Percentiles rank a stretch among this genome's conserved stretches.
phyloP scores from a whole-genome alignment of 495 filamentous ascomycete genomes.

The Mycothermus thermophilus region DNA sequence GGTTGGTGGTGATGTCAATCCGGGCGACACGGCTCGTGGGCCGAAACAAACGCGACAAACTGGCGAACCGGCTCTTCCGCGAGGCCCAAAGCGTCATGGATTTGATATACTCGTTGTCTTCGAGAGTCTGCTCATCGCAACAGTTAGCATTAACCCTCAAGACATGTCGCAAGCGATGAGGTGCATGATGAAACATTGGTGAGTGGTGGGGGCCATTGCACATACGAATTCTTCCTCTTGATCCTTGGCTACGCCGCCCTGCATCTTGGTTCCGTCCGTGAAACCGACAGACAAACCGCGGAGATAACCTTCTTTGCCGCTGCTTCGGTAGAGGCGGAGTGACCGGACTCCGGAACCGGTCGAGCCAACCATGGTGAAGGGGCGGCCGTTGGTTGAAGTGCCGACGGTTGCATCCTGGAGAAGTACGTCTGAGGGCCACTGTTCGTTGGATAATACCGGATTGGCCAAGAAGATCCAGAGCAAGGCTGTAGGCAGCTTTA shows the following conservation, averaged over 20 bases:
- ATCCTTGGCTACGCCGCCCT: background rate
- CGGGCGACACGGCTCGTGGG: background rate
- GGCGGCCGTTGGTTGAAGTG: background rate
- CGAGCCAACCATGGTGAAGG: slow-evolving; percentile 1
- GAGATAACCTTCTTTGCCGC: background rate
- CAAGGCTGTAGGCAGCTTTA: too few relatives aligned
- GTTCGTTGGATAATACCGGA: background rate
- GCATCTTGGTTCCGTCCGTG: slow-evolving; percentile 1
- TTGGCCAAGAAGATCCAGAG: background rate
- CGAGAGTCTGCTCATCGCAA: too few relatives aligned
- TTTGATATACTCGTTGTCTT: too few relatives aligned
- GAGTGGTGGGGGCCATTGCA: too few relatives aligned
- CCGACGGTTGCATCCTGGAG: background rate
- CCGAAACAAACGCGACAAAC: background rate
- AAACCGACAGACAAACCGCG: background rate
- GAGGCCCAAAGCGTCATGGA: too few relatives aligned
- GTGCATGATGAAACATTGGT: background rate
- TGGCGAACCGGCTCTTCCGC: background rate
- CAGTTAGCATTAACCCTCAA: too few relatives aligned
- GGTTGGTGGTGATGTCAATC: background rate
- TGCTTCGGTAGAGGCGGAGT: slow-evolving; percentile 2
- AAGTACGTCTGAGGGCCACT: background rate
- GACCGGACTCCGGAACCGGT: background rate
- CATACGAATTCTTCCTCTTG: background rate
- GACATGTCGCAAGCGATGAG: background rate